Evolutionary conservation across 208 protist genomes (phyloP).

Genomic region (Acanthamoeba triangularis): DNA sequence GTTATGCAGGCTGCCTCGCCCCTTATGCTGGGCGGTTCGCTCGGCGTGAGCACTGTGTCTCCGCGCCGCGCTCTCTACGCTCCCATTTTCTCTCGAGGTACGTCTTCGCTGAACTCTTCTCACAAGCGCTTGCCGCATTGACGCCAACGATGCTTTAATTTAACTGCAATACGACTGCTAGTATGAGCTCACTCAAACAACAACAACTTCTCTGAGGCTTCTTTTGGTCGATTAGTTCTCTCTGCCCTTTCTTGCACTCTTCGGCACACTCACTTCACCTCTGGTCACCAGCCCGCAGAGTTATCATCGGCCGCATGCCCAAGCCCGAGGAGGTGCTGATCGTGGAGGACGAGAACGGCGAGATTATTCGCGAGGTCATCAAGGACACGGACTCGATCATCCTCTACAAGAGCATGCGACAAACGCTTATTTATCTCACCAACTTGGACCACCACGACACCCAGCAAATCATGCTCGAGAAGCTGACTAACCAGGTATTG

Average conservation of each 20-base stretch:
- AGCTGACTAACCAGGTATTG: conserved; percentile 87
- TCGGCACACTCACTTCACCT: conserved; percentile 91
- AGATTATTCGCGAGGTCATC: conserved; percentile 98
- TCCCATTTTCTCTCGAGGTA: conserved; percentile 49
- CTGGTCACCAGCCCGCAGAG: conserved; percentile 90
- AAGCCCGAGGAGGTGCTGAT: conserved; percentile 99
- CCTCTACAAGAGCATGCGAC: conserved; percentile 98
- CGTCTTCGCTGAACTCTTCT: neutral
- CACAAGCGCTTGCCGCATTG: neutral
- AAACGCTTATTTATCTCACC: conserved; percentile 98
- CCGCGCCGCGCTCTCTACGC: conserved; percentile 52
- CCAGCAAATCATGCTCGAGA: conserved; percentile 97
- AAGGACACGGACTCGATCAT: conserved; percentile 98
- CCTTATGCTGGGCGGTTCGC: conserved; percentile 10
- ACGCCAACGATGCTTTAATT: neutral
- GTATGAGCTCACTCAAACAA: neutral
- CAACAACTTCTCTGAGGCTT: neutral
- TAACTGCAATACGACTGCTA: neutral
- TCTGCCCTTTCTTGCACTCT: neutral
- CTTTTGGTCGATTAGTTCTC: too few relatives aligned
- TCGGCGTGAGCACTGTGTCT: neutral
- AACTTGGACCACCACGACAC: conserved; percentile 97
- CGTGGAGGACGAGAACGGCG: conserved; percentile 98
- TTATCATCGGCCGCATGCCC: conserved; percentile 98
- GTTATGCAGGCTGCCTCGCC: conserved; percentile 33